Percentiles rank a stretch among this genome's conserved stretches.
phyloP scores from a whole-genome alignment of 306 rosid species.

The Malus sylvestris region DNA sequence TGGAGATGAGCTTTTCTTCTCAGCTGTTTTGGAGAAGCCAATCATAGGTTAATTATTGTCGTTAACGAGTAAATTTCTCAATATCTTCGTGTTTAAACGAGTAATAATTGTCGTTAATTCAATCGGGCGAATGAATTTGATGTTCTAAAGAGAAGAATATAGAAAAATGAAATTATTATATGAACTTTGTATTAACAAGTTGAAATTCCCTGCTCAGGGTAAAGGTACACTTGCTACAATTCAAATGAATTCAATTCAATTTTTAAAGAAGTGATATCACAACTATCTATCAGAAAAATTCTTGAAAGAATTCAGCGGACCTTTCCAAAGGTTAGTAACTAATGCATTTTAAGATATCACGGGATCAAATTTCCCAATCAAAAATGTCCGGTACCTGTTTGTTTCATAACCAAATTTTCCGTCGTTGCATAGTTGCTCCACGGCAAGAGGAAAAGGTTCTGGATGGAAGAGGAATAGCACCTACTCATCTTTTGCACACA shows the following conservation, averaged over 20 bases:
- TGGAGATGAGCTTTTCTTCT: conserved; percentile 21
- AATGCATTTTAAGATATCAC: conserved; percentile 10
- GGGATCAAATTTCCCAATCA: conserved; percentile 14
- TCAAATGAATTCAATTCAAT: conserved; percentile 4
- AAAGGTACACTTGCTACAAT: conserved; percentile 20
- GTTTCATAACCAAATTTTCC: background rate
- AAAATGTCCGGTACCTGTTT: conserved; percentile 16
- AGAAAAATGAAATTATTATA: background rate
- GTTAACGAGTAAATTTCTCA: background rate
- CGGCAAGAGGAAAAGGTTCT: conserved; percentile 5
- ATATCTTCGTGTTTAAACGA: too few species aligned
- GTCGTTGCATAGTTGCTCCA: background rate
- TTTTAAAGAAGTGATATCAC: conserved; percentile 1
- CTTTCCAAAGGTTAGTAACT: conserved; percentile 20
- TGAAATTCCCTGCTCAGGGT: conserved; percentile 15
- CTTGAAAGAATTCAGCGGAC: conserved; percentile 6
- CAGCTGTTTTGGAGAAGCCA: conserved; percentile 16
- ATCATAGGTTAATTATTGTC: background rate
- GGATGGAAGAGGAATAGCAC: conserved; percentile 4
- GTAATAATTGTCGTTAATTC: too few species aligned
- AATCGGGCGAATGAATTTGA: background rate
- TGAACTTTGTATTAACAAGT: background rate
- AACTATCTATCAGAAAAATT: conserved; percentile 18
- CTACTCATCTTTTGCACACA: conserved; percentile 65
- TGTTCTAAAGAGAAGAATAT: background rate